Percentiles rank a stretch among this genome's conserved stretches.
Conservation (phyloP, 257 asterid species). For the Solanum dulcamara region DNA sequence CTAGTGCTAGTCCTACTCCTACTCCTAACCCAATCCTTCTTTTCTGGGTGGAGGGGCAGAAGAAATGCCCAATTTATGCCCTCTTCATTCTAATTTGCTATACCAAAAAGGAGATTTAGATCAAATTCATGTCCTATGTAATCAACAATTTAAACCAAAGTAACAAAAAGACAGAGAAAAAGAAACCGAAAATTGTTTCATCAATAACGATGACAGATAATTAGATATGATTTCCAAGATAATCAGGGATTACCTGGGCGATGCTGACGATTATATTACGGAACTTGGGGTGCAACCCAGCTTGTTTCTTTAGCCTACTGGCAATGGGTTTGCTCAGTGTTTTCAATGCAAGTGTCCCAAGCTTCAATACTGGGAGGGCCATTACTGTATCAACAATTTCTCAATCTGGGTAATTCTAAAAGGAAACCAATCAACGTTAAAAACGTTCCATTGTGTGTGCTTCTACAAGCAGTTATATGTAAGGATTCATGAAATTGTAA, state of each 20-base stretch:
- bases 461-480: background rate
- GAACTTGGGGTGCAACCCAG: conserved; percentile 82
- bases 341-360: conserved; percentile 91
- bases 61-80: background rate
- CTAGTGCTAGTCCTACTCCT: background rate
- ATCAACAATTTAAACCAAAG: too few species aligned
- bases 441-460: background rate
- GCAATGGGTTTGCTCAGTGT: conserved; percentile 91
- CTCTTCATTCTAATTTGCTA: background rate
- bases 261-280: conserved; percentile 52
- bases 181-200: too few species aligned
- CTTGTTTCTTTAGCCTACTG: conserved; percentile 58
- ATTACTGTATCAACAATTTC: conserved; percentile 13
- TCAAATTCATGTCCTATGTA: background rate
- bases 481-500: background rate
- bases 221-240: background rate
- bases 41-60: background rate
- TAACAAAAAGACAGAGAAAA: too few species aligned
- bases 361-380: conserved; percentile 82
- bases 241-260: conserved; percentile 54
- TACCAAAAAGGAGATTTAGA: background rate
- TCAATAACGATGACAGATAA: background rate
- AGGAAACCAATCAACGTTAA: background rate
- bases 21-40: background rate
- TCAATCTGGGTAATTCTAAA: background rate